Percentiles rank a stretch among this genome's conserved stretches.
Evolutionary conservation across 2,329 filamentous ascomycete species (phyloP).

Genomic region (Hysterium pulicare): DNA sequence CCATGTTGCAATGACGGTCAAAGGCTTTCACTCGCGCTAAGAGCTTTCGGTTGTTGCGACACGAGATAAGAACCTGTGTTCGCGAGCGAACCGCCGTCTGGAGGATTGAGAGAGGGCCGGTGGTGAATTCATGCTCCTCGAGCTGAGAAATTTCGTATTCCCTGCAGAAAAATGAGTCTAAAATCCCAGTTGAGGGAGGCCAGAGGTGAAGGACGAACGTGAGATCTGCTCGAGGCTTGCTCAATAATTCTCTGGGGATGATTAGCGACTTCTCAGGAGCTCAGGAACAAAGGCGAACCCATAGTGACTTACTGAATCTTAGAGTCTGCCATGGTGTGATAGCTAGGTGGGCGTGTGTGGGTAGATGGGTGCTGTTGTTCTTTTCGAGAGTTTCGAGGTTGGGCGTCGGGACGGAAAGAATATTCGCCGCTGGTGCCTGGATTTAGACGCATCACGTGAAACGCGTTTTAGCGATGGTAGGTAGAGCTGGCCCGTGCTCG

Average conservation of each 20-base stretch:
- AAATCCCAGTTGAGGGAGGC: conserved; percentile 1
- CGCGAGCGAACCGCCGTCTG: conserved; percentile 94
- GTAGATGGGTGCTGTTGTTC: no score
- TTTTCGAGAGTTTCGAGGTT: background rate
- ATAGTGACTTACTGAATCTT: conserved; percentile 41
- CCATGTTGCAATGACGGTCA: conserved; percentile 99
- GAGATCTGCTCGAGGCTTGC: conserved; percentile 84
- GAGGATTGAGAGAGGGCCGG: conserved; percentile 84
- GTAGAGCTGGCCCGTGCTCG: background rate
- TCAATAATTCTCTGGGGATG: conserved; percentile 72
- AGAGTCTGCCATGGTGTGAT: conserved; percentile 37
- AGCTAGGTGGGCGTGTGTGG: no score
- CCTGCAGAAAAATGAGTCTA: conserved; percentile 45
- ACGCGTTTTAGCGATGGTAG: conserved; percentile 4
- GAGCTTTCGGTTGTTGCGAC: conserved; percentile 97
- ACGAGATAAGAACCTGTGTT: conserved; percentile 93
- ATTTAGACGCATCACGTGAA: no score
- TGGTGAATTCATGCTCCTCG: conserved; percentile 76
- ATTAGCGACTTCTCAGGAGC: conserved; percentile 17
- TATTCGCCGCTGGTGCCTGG: no score
- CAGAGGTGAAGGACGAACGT: conserved; percentile 60
- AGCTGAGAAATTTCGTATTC: conserved; percentile 87
- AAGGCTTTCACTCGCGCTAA: conserved; percentile 97
- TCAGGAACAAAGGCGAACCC: background rate
- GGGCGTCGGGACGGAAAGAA: background rate